A percentile compares a stretch with the other conserved stretches of the same genome.
These are phyloP conservation scores for Taphrina pruni DNA, from an alignment of 1,139 yeast species.

Conservation along the genomic window DNA sequence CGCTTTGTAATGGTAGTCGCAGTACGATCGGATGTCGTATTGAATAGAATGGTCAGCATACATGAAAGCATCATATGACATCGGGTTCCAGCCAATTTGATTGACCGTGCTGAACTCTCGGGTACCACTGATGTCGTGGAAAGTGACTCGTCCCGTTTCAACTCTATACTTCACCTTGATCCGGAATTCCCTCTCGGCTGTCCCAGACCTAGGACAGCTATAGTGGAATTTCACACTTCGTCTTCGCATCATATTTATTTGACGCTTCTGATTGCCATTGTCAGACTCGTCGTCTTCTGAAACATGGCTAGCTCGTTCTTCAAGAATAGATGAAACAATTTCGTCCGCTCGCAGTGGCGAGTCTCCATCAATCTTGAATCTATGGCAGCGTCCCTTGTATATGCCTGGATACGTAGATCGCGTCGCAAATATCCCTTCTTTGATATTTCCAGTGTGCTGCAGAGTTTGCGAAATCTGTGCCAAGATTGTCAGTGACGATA, in stretches of 20 bases:
- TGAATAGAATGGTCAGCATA: neutral
- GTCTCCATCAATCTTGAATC: too few species aligned
- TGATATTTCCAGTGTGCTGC: too few species aligned
- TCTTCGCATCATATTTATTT: neutral
- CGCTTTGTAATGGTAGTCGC: slow-evolving; percentile 5
- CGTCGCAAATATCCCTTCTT: too few species aligned
- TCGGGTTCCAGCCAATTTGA: neutral
- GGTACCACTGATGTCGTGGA: neutral
- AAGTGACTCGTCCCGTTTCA: neutral
- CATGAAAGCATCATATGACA: neutral
- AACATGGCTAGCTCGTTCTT: too few species aligned
- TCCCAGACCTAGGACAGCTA: neutral
- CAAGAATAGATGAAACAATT: too few species aligned
- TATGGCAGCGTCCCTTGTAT: too few species aligned
- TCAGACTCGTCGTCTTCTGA: too few species aligned
- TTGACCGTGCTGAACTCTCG: neutral
- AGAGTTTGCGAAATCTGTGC: too few species aligned
- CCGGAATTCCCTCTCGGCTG: neutral
- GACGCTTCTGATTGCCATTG: neutral
- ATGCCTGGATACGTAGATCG: too few species aligned
- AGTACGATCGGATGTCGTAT: neutral
- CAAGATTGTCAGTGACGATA: too few species aligned
- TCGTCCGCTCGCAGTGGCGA: too few species aligned
- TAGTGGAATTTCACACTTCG: neutral
- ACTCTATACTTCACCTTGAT: neutral